phyloP scores from a whole-genome alignment of 1,284 basidiomycete genomes.

The Ceratobasidium sp. region DNA sequence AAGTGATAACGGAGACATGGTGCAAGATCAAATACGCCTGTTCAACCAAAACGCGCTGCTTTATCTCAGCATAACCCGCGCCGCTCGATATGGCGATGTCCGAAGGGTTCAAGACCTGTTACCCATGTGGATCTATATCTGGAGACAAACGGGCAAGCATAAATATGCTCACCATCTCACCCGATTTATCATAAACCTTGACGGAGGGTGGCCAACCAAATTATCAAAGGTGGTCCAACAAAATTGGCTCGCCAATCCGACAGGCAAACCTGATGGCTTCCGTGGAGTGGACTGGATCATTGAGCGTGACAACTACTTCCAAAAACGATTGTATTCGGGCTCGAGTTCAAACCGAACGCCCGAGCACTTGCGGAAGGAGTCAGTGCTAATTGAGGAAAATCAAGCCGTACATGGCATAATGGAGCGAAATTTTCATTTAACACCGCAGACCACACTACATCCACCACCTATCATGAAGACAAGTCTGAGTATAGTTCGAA shows the following conservation, averaged over 20 bases:
- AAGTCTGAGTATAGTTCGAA: background rate
- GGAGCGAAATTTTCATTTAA: slow-evolving; percentile 3
- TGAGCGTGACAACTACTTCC: slow-evolving; percentile 56
- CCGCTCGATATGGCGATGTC: slow-evolving; percentile 60
- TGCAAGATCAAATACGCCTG: slow-evolving; percentile 56
- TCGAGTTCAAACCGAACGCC: background rate
- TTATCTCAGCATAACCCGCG: slow-evolving; percentile 57
- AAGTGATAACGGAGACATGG: slow-evolving; percentile 53
- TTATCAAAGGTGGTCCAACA: slow-evolving; percentile 49
- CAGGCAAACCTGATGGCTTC: slow-evolving; percentile 53
- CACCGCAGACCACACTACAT: background rate
- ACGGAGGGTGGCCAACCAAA: slow-evolving; percentile 23
- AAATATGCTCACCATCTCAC: slow-evolving; percentile 58
- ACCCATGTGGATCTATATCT: slow-evolving; percentile 57
- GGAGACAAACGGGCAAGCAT: slow-evolving; percentile 55
- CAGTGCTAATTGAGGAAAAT: background rate
- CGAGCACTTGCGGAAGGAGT: background rate
- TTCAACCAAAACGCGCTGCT: slow-evolving; percentile 56
- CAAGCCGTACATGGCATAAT: slow-evolving; percentile 1
- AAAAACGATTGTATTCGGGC: slow-evolving; percentile 48
- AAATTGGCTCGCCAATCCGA: slow-evolving; percentile 56
- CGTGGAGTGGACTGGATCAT: slow-evolving; percentile 56
- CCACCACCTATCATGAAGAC: slow-evolving; percentile 15
- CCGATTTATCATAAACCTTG: slow-evolving; percentile 36
- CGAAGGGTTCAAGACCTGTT: slow-evolving; percentile 56